Conservation (phyloP, 2,329 filamentous ascomycete species). For the Clonostachys chloroleuca region DNA sequence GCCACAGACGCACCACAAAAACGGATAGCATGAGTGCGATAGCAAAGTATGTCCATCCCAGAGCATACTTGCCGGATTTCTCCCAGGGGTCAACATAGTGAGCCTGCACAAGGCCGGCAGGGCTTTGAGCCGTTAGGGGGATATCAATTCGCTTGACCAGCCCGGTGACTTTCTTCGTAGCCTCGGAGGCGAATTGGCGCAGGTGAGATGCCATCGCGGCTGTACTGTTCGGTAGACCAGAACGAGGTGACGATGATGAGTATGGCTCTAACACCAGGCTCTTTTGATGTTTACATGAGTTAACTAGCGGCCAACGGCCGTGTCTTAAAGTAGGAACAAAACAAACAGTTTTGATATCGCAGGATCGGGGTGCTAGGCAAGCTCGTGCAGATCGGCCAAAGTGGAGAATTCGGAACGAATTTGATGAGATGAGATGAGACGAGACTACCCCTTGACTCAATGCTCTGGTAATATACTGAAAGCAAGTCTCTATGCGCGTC, state of each 20-base stretch:
- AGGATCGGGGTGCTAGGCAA: too few relatives aligned
- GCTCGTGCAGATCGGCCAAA: too few relatives aligned
- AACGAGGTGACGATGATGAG: background rate
- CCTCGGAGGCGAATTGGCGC: slow-evolving; percentile 21
- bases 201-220: slow-evolving; percentile 33
- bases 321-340: background rate
- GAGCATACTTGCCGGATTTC: slow-evolving; percentile 77
- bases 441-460: too few relatives aligned
- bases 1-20: slow-evolving; percentile 70
- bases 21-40: slow-evolving; percentile 66
- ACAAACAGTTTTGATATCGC: too few relatives aligned
- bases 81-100: slow-evolving; percentile 73
- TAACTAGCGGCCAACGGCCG: background rate
- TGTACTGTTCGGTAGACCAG: background rate
- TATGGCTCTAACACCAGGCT: too few relatives aligned
- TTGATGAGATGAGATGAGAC: too few relatives aligned
- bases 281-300: background rate
- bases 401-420: too few relatives aligned
- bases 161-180: slow-evolving; percentile 23
- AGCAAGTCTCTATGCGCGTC: too few relatives aligned
- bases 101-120: slow-evolving; percentile 57
- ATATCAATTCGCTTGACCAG: slow-evolving; percentile 55
- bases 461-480: too few relatives aligned
- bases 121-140: slow-evolving; percentile 54
- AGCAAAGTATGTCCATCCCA: slow-evolving; percentile 87